Evolutionary conservation across 768 basidiomycete genomes (phyloP).

Genomic region (Mycena haematopus): DNA sequence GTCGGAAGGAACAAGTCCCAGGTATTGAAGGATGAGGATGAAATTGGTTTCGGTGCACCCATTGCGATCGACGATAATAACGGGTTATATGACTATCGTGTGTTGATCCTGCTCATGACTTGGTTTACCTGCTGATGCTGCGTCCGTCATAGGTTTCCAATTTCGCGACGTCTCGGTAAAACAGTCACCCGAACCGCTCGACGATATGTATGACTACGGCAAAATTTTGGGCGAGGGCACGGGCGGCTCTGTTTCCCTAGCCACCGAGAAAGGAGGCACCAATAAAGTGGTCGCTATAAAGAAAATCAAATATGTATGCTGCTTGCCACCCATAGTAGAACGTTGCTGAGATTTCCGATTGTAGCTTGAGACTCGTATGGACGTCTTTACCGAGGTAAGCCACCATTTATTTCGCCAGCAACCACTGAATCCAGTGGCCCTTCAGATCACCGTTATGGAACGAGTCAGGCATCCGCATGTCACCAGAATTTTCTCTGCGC

Average conservation of each 20-base stretch:
- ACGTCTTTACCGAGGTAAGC: conserved; percentile 16
- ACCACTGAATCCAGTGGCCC: background rate
- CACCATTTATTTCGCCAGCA: background rate
- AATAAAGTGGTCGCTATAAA: conserved; percentile 24
- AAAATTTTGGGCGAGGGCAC: conserved; percentile 12
- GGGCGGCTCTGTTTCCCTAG: conserved; percentile 11
- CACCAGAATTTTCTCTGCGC: conserved; percentile 2
- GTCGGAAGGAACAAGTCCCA: background rate
- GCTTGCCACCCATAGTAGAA: background rate
- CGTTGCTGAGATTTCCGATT: background rate
- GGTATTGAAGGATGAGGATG: conserved; percentile 4
- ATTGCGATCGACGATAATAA: background rate
- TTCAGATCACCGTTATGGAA: conserved; percentile 21
- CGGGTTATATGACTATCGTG: conserved; percentile 20
- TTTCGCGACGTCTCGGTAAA: conserved; percentile 10
- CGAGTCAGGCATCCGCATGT: conserved; percentile 20
- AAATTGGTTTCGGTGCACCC: conserved; percentile 25
- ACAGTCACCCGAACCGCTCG: background rate
- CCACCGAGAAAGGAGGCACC: background rate
- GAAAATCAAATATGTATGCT: conserved; percentile 16
- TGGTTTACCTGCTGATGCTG: background rate
- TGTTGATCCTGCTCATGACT: background rate
- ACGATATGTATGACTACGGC: conserved; percentile 2
- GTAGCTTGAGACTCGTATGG: background rate
- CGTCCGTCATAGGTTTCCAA: conserved; percentile 5